phyloP scores from a whole-genome alignment of 768 basidiomycete species.

The Tylopilus rubrobrunneus region DNA sequence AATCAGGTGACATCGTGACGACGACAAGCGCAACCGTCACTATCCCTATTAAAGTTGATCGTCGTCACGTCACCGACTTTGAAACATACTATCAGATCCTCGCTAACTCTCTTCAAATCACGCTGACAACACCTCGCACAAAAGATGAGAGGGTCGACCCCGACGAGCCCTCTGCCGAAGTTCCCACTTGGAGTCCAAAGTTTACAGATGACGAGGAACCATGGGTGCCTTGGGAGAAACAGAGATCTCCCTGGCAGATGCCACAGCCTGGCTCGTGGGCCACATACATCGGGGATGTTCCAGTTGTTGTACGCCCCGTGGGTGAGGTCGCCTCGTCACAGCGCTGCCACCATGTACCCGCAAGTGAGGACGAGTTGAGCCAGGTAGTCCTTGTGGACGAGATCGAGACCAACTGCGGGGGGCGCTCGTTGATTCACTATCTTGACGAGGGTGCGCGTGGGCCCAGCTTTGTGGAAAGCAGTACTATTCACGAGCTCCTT shows the following conservation, averaged over 20 bases:
- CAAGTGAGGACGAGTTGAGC: background rate
- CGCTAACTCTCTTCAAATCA: conserved; percentile 3
- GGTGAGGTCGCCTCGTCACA: background rate
- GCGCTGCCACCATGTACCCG: background rate
- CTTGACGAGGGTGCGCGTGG: conserved; percentile 15
- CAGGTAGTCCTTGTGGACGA: conserved; percentile 8
- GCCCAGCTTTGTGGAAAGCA: conserved; percentile 16
- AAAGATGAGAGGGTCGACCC: background rate
- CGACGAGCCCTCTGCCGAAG: background rate
- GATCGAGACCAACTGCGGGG: background rate
- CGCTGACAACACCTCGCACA: background rate
- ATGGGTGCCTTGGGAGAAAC: conserved; percentile 20
- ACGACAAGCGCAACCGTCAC: no score
- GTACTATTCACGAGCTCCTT: background rate
- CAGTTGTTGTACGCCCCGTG: conserved; percentile 1
- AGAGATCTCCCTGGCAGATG: background rate
- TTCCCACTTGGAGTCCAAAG: background rate
- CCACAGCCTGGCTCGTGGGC: background rate
- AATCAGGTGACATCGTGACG: no score
- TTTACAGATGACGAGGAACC: conserved; percentile 16
- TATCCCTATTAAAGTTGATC: no score
- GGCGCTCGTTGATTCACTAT: conserved; percentile 12
- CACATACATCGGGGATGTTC: background rate
- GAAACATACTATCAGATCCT: conserved; percentile 4
- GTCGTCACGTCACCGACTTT: no score